phyloP scores from a whole-genome alignment of 352 stramenopile species.

The Phytophthora gonapodyides region DNA sequence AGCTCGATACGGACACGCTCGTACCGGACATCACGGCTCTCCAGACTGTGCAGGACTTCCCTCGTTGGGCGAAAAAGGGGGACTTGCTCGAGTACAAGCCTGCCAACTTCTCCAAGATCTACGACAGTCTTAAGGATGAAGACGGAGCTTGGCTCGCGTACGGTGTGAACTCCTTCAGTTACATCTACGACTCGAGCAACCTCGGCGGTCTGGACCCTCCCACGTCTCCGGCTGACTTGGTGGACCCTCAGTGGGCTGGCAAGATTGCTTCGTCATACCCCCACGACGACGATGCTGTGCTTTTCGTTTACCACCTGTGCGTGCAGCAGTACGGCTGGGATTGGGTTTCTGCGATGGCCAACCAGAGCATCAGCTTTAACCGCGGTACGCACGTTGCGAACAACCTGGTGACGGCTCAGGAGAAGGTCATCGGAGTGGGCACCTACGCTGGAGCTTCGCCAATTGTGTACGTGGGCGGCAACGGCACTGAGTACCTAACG shows the following conservation, averaged over 20 bases:
- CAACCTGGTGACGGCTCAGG: slow-evolving; percentile 14
- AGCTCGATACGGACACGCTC: slow-evolving; percentile 46
- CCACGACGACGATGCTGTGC: slow-evolving; percentile 47
- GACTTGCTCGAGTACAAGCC: slow-evolving; percentile 57
- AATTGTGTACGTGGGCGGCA: slow-evolving; percentile 19
- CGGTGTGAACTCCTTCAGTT: slow-evolving; percentile 41
- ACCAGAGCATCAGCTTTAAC: slow-evolving; percentile 28
- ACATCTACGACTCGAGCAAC: slow-evolving; percentile 35
- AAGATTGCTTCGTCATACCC: slow-evolving; percentile 54
- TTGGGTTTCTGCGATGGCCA: slow-evolving; percentile 30
- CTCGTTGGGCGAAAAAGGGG: slow-evolving; percentile 38
- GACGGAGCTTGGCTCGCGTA: slow-evolving; percentile 40
- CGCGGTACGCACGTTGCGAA: slow-evolving; percentile 19
- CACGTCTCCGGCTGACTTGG: slow-evolving; percentile 31
- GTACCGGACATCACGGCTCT: slow-evolving; percentile 46
- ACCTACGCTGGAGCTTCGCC: slow-evolving; percentile 9
- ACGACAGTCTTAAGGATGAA: slow-evolving; percentile 39
- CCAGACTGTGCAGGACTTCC: slow-evolving; percentile 56
- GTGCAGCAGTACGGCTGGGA: slow-evolving; percentile 46
- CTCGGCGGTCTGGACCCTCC: slow-evolving; percentile 21
- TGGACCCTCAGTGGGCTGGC: slow-evolving; percentile 36
- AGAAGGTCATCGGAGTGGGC: slow-evolving; percentile 28
- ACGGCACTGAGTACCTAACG: slow-evolving; percentile 32
- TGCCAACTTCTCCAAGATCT: slow-evolving; percentile 51
- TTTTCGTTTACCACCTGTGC: slow-evolving; percentile 48